phyloP scores from a whole-genome alignment of 164 flowering plant species.

The Akebia trifoliata region DNA sequence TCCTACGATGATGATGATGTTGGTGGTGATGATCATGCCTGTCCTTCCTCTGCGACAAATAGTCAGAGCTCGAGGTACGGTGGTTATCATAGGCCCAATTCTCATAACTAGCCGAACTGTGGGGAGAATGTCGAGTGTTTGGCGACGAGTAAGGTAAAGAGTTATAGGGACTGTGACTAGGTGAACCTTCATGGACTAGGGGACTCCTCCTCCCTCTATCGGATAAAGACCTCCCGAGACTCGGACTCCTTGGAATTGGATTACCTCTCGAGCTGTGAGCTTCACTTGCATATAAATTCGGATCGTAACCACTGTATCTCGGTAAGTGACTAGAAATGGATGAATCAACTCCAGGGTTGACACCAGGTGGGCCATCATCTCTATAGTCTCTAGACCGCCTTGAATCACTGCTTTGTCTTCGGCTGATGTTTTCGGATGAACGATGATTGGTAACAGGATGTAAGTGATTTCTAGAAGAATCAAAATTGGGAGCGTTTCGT shows the following conservation, averaged over 20 bases:
- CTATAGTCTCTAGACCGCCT: conserved; percentile 41
- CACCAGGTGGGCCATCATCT: conserved; percentile 64
- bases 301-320: conserved; percentile 36
- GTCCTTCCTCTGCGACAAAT: conserved; percentile 19
- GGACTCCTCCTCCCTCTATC: conserved; percentile 56
- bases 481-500: conserved; percentile 24
- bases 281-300: conserved; percentile 19
- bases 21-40: conserved; percentile 15
- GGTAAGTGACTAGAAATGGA: conserved; percentile 35
- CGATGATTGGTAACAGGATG: conserved; percentile 29
- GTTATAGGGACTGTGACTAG: conserved; percentile 22
- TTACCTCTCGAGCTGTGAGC: conserved; percentile 31
- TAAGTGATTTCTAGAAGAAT: conserved; percentile 24
- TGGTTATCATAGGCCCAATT: conserved; percentile 5
- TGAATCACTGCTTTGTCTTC: conserved; percentile 36
- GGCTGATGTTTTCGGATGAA: conserved; percentile 33
- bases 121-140: conserved; percentile 13
- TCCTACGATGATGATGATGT: conserved; percentile 16
- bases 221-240: conserved; percentile 37
- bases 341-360: conserved; percentile 31
- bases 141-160: conserved; percentile 23
- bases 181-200: conserved; percentile 30
- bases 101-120: conserved; percentile 20
- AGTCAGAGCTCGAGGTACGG: conserved; percentile 10
- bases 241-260: conserved; percentile 37